These are phyloP conservation scores for Helminthosporium solani DNA, from an alignment of 2,329 filamentous ascomycete species.

Conservation along the genomic window DNA sequence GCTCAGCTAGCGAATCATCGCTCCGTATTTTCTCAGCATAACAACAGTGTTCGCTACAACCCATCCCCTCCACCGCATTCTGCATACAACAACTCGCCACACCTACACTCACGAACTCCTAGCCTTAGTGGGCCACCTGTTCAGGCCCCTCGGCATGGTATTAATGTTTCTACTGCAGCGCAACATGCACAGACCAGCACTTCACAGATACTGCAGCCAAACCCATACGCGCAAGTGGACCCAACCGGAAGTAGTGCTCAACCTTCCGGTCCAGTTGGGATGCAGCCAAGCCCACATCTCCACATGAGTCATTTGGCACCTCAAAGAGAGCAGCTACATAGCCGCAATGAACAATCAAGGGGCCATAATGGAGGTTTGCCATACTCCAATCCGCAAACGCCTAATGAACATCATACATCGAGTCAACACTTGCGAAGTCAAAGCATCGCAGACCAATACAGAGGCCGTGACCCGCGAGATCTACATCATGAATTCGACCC, in stretches of 20 bases:
- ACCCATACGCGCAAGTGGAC: slow-evolving; percentile 41
- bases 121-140: slow-evolving; percentile 33
- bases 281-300: slow-evolving; percentile 41
- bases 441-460: slow-evolving; percentile 30
- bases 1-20: slow-evolving; percentile 34
- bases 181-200: slow-evolving; percentile 18
- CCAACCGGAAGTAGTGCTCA: slow-evolving; percentile 31
- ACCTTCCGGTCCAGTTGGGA: slow-evolving; percentile 34
- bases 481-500: slow-evolving; percentile 30
- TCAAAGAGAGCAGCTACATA: slow-evolving; percentile 26
- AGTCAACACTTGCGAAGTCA: slow-evolving; percentile 27
- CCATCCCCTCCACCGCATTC: slow-evolving; percentile 36
- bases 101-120: slow-evolving; percentile 37
- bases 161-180: slow-evolving; percentile 21
- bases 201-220: slow-evolving; percentile 38
- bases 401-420: slow-evolving; percentile 27
- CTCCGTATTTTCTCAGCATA: slow-evolving; percentile 37
- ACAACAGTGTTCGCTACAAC: slow-evolving; percentile 31
- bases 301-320: slow-evolving; percentile 31
- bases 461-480: slow-evolving; percentile 32
- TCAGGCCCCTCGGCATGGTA: slow-evolving; percentile 26
- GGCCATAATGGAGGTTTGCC: slow-evolving; percentile 29
- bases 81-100: slow-evolving; percentile 35
- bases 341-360: slow-evolving; percentile 37
- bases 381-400: slow-evolving; percentile 38